These are phyloP conservation scores for Trypanosoma vivax DNA, from an alignment of 208 protist genomes.

Conservation along the genomic window DNA sequence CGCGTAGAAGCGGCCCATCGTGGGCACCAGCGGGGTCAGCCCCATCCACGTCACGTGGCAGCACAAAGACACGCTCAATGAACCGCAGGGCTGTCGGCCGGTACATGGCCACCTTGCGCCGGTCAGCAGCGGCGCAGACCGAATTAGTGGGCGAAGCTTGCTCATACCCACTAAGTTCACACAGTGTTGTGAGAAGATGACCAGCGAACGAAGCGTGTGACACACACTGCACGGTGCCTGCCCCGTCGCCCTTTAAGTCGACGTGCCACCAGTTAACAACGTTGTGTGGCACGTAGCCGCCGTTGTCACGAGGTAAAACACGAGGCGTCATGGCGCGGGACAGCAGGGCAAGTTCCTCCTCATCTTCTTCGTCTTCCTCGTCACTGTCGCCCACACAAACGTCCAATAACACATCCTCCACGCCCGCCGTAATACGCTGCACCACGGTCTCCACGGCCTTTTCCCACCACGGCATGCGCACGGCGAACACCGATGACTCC, in stretches of 20 bases:
- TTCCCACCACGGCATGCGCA: constrained; percentile 25
- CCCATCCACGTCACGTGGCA: not conserved
- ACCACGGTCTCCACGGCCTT: constrained; percentile 1
- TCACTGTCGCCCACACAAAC: constrained; percentile 21
- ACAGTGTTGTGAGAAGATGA: constrained; percentile 2
- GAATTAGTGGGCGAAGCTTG: not conserved
- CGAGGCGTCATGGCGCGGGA: constrained; percentile 12
- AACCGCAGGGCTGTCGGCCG: not conserved
- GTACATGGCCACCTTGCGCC: constrained; percentile 1
- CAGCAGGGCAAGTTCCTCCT: constrained; percentile 11
- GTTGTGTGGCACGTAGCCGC: constrained; percentile 11
- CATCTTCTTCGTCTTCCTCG: constrained; percentile 20
- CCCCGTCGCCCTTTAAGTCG: not conserved
- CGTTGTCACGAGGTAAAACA: constrained; percentile 12
- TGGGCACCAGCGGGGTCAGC: not conserved
- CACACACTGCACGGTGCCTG: not conserved
- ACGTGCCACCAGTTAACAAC: constrained; percentile 15
- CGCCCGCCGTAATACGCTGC: constrained; percentile 2
- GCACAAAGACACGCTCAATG: constrained; percentile 13
- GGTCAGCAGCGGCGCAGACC: not conserved
- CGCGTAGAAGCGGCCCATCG: constrained; percentile 7
- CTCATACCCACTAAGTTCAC: constrained; percentile 2
- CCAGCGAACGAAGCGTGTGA: constrained; percentile 3
- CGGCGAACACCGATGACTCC: constrained; percentile 30
- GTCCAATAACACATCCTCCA: constrained; percentile 16